Evolutionary conservation across 257 asterid genomes (phyloP).

Genomic region (Knoxia roxburghii): DNA sequence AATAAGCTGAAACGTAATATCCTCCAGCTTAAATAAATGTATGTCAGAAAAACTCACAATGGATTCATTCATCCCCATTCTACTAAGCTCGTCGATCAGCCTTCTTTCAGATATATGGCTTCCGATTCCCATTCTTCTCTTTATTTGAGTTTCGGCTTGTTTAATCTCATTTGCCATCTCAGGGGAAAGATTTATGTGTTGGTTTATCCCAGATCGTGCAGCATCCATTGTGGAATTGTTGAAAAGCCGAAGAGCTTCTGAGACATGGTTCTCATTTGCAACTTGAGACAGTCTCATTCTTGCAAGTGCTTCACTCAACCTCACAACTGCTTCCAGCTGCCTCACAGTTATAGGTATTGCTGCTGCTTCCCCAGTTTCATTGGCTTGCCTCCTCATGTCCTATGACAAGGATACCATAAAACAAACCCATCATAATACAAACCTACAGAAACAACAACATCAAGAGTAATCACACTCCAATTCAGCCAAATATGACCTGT

Average conservation of each 20-base stretch:
- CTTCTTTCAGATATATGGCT: slow-evolving; percentile 88
- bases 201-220: slow-evolving; percentile 82
- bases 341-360: slow-evolving; percentile 96
- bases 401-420: slow-evolving; percentile 24
- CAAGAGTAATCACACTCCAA: not conserved
- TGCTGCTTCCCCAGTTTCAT: slow-evolving; percentile 83
- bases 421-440: not conserved
- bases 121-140: slow-evolving; percentile 97
- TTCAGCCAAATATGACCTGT: too few species aligned
- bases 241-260: slow-evolving; percentile 86
- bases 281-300: slow-evolving; percentile 83
- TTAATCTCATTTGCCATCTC: slow-evolving; percentile 86
- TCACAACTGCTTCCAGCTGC: slow-evolving; percentile 95
- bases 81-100: slow-evolving; percentile 75
- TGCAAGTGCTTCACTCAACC: slow-evolving; percentile 93
- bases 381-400: slow-evolving; percentile 94
- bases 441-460: not conserved
- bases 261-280: slow-evolving; percentile 80
- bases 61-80: slow-evolving; percentile 93
- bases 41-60: slow-evolving; percentile 41
- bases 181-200: slow-evolving; percentile 76
- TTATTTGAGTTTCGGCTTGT: slow-evolving; percentile 93
- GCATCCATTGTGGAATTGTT: slow-evolving; percentile 92
- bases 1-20: not conserved
- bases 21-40: not conserved